Evolutionary conservation across 345 rosid genomes (phyloP).

Genomic region (Lenwebbia sp.): DNA sequence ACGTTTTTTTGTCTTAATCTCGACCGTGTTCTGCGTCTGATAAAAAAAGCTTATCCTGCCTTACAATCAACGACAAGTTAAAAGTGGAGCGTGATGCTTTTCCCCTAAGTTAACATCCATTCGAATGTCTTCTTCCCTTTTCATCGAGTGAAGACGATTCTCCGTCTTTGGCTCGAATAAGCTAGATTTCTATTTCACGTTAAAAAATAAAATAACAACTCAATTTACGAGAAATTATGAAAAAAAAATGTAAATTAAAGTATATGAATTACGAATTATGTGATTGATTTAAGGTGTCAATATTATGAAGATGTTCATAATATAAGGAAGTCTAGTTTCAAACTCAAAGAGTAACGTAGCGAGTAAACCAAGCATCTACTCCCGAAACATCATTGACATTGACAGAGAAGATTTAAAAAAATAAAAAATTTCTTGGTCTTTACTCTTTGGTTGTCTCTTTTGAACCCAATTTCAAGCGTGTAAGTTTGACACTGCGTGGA

Average conservation of each 20-base stretch:
- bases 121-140: not conserved
- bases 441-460: not conserved
- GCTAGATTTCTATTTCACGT: not conserved
- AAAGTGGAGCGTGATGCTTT: not conserved
- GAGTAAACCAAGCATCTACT: not conserved
- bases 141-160: not conserved
- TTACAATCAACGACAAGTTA: not conserved
- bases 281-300: not conserved
- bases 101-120: not conserved
- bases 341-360: not conserved
- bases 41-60: not conserved
- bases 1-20: not conserved
- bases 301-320: not conserved
- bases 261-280: not conserved
- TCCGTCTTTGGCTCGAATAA: not conserved
- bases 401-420: too few species aligned
- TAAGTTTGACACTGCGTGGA: not conserved
- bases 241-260: not conserved
- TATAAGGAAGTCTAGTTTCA: not conserved
- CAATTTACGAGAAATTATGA: not conserved
- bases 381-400: not conserved
- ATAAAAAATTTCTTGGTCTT: too few species aligned
- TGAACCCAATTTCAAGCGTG: not conserved
- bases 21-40: not conserved
- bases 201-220: not conserved